phyloP scores from a whole-genome alignment of 1,284 basidiomycete species.

The Boletellus deceptivus region DNA sequence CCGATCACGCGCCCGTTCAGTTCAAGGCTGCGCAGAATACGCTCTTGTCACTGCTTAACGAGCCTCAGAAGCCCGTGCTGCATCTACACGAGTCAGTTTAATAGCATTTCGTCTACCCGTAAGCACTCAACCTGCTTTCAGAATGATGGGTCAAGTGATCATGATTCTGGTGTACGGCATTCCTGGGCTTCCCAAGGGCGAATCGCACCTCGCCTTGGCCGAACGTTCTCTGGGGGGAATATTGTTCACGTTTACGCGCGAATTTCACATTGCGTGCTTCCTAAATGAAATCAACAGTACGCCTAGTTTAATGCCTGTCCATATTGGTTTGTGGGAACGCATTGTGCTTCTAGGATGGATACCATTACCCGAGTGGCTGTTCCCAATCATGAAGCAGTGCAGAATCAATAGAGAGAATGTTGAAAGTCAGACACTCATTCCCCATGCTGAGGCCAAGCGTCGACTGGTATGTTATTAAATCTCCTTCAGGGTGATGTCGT shows the following conservation, averaged over 20 bases:
- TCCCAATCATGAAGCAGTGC: constrained; percentile 1
- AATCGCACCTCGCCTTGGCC: constrained; percentile 4
- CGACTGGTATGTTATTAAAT: neutral
- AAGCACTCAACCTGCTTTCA: neutral
- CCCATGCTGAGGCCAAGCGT: constrained; percentile 7
- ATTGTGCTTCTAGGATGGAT: neutral
- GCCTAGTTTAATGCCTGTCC: no score
- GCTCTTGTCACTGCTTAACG: constrained; percentile 2
- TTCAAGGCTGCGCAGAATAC: constrained; percentile 1
- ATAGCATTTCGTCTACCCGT: no score
- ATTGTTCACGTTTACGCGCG: constrained; percentile 8
- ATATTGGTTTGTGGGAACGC: no score
- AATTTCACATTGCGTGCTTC: constrained; percentile 5
- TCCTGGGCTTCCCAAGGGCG: neutral
- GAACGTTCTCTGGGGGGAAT: constrained; percentile 8
- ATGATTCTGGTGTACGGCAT: constrained; percentile 6
- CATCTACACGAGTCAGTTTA: constrained; percentile 3
- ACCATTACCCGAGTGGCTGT: constrained; percentile 2
- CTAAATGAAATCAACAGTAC: constrained; percentile 3
- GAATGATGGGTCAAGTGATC: constrained; percentile 9
- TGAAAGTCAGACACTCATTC: constrained; percentile 6
- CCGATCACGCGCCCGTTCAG: constrained; percentile 6
- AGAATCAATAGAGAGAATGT: constrained; percentile 6
- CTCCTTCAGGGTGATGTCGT: no score
- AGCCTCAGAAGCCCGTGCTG: constrained; percentile 1